Base-by-base conservation (phyloP, 2,329 filamentous ascomycete species). In the Botrytis cinerea region DNA sequence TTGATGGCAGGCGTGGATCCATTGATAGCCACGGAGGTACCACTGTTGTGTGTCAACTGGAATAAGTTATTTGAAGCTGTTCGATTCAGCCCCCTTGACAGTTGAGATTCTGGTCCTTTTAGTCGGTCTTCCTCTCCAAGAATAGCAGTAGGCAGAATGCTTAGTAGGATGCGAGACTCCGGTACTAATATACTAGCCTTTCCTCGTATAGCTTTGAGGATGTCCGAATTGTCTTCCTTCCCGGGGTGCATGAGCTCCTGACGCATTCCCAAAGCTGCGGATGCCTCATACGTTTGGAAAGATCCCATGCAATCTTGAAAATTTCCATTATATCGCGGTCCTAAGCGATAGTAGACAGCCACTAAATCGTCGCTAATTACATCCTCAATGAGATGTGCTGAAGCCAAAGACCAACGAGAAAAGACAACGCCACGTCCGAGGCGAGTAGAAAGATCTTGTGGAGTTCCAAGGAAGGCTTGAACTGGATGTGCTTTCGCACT, bases 271-370 rank as follows among this genome's bases (percentile, higher is more conserved):
- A 99, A 85, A 71, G 93, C 91, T 12, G 96, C 95, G 1, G 96
- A 98, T 10, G 96, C 95, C 78, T 93, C 90, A 80, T 99, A 99
- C 0, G 97, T 99, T 80, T 98, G 94, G 79, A 99, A 97, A 2
- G 94, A 95, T 8, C 97, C 96, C 22, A 99, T 87, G 78, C 94
- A 96, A 80, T 99, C 96, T 82, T 99, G 96, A 78, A 97, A 97
- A 80, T 99, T 99, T 25, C 96, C 96, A 80, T 94, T 91, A 78
- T 99, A 99, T 66, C 94, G 90, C 38, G 94, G 92, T 0, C 96
- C 95, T 28, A 99, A 90, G 68, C 95, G 93, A 80, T 92, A 93
- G 79, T 97, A 93, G 0, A 99, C 96, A 20, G 95, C 92, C 72
- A 99, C 86, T 74, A 97, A 88, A 81, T 99, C 96, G 80, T 98